phyloP scores from a whole-genome alignment of 1,284 basidiomycete species.

The Cryptococcus sp. region DNA sequence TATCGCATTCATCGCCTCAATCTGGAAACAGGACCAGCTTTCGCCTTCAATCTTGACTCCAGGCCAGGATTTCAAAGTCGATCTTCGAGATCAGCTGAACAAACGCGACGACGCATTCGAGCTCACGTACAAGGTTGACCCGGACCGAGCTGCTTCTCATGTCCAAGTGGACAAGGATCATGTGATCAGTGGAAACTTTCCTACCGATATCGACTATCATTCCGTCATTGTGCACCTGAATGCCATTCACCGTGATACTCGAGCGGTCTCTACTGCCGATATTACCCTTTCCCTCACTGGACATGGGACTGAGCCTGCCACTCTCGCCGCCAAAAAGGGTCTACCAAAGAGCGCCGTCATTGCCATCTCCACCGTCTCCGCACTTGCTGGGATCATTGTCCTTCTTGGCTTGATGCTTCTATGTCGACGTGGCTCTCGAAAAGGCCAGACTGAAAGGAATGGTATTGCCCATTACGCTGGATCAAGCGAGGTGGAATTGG shows the following conservation, averaged over 20 bases:
- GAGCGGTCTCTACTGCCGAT: slow-evolving; percentile 64
- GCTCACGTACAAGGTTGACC: slow-evolving; percentile 15
- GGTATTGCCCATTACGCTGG: slow-evolving; percentile 5
- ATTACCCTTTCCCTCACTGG: slow-evolving; percentile 56
- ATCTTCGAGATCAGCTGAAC: slow-evolving; percentile 56
- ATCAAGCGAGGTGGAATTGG: slow-evolving; percentile 10
- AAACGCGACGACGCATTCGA: slow-evolving; percentile 33
- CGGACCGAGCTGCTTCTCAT: slow-evolving; percentile 16
- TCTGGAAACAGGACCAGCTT: slow-evolving; percentile 59
- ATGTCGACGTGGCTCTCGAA: slow-evolving; percentile 58
- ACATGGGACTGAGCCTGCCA: slow-evolving; percentile 42
- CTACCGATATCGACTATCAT: slow-evolving; percentile 22
- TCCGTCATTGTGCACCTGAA: slow-evolving; percentile 21
- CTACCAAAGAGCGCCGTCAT: slow-evolving; percentile 51
- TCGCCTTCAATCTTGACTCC: slow-evolving; percentile 55
- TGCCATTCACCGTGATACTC: slow-evolving; percentile 48
- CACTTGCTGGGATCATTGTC: slow-evolving; percentile 58
- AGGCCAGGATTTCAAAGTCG: slow-evolving; percentile 53
- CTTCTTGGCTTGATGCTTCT: slow-evolving; percentile 55
- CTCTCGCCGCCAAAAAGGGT: slow-evolving; percentile 49
- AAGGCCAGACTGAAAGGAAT: slow-evolving; percentile 19
- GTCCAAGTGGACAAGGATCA: slow-evolving; percentile 54
- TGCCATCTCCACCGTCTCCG: slow-evolving; percentile 61
- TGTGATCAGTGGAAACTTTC: slow-evolving; percentile 30
- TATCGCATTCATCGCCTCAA: slow-evolving; percentile 62